phyloP scores from a whole-genome alignment of 2,329 filamentous ascomycete genomes.

The Trichoderma citrinoviride region DNA sequence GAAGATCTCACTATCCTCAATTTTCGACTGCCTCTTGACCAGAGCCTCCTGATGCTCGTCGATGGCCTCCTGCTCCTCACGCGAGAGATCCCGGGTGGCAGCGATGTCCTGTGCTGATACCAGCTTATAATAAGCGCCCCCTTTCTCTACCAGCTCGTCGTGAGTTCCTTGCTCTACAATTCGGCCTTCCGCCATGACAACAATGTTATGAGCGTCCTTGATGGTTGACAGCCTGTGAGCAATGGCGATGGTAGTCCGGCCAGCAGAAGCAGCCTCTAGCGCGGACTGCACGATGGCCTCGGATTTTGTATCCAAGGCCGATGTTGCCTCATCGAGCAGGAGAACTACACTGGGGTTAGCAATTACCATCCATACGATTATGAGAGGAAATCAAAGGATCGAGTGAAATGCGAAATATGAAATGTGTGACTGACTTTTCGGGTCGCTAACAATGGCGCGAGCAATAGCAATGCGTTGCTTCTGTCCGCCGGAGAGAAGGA shows the following conservation, averaged over 20 bases:
- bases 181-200: constrained; percentile 81
- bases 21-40: constrained; percentile 46
- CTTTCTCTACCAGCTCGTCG: constrained; percentile 67
- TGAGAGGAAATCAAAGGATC: no score
- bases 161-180: constrained; percentile 93
- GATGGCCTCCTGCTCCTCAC: constrained; percentile 50
- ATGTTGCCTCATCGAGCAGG: constrained; percentile 91
- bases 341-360: constrained; percentile 52
- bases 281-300: constrained; percentile 94
- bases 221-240: constrained; percentile 95
- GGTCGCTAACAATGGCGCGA: constrained; percentile 83
- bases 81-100: constrained; percentile 52
- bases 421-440: constrained; percentile 64
- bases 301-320: constrained; percentile 87
- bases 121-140: constrained; percentile 76
- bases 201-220: constrained; percentile 90
- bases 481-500: constrained; percentile 88
- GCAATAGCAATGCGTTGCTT: constrained; percentile 97
- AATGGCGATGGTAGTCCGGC: constrained; percentile 92
- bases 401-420: no score
- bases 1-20: constrained; percentile 40
- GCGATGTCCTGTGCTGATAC: constrained; percentile 86
- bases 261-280: constrained; percentile 78
- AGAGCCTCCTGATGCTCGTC: constrained; percentile 52
- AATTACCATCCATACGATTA: not conserved